Evolutionary conservation across 352 stramenopile species (phyloP), one percentile per base, ranked within the genome.

Genomic region (Phytophthora quininea): DNA sequence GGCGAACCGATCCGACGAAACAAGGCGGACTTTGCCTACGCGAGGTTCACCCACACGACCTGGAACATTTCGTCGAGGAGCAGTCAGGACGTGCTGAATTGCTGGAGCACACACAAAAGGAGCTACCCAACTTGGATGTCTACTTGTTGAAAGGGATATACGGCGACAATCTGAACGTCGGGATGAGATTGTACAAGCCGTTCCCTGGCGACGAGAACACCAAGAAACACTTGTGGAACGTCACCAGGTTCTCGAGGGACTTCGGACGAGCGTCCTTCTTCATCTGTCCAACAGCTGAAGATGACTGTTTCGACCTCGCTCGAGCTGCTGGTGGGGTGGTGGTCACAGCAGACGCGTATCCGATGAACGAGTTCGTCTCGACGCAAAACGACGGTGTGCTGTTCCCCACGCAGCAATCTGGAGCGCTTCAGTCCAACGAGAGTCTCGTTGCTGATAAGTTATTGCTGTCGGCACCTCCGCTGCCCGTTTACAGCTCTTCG

Each of bases 221-320:
- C 2, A 56, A 79, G 15, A 48, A 67, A 15, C 60, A 59, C 29
- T 53, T 37, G 4, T 50, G 83, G 14, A 38, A 66, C 33, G 53
- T 60, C 3, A 19, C 59, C 9, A 48, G 62, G 32, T 91, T 85
- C 45, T 73, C 75, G 1, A 72, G 65, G 12, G 33, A 70, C 4
- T 47, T 92, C 30, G 62, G 64, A 1, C 67, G 80, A 31, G 37
- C 73, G 8, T 38, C 75, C 4, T 84, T 83, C 40, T 79, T 92
- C 35, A 43, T 90, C 27, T 89, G 77, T 14, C 67, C 84, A 11
- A 90, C 79, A 71, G 80, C 79, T 9, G 80, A 69, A 42, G 79
- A 80, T 42, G 79, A 90, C 64, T 86, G 80, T 64, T 77, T 90
- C 56, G 83, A 85, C 47, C 77, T 88, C 12, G 82, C 76, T 11